Conservation (phyloP, 805 yeast species). For the Yarrowia porcina region DNA sequence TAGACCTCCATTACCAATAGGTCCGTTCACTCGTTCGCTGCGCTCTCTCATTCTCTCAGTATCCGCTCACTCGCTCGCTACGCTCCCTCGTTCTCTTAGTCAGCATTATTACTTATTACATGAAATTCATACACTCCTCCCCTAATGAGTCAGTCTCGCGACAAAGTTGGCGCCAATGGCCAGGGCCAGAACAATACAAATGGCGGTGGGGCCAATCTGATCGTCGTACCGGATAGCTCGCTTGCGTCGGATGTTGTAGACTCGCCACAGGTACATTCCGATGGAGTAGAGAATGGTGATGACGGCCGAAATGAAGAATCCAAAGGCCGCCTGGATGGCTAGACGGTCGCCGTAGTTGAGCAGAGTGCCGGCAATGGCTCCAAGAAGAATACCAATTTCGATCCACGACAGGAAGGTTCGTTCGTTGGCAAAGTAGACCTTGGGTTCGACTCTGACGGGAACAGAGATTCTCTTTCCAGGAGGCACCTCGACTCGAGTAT, state of each 20-base stretch:
- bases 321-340: constrained; percentile 76
- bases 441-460: constrained; percentile 96
- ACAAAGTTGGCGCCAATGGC: constrained; percentile 52
- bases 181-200: constrained; percentile 69
- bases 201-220: constrained; percentile 76
- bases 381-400: constrained; percentile 81
- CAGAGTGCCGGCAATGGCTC: constrained; percentile 84
- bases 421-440: constrained; percentile 98
- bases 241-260: constrained; percentile 74
- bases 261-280: constrained; percentile 75
- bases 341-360: constrained; percentile 77
- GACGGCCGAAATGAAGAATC: constrained; percentile 79
- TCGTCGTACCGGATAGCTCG: constrained; percentile 84
- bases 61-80: too few relatives aligned
- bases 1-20: too few relatives aligned
- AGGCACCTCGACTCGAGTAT: constrained; percentile 63
- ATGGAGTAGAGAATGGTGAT: constrained; percentile 70
- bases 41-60: too few relatives aligned
- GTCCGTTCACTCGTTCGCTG: too few relatives aligned
- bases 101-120: too few relatives aligned
- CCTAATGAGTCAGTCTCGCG: constrained; percentile 35
- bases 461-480: constrained; percentile 86
- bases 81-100: too few relatives aligned
- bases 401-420: constrained; percentile 93
- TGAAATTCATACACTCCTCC: too few relatives aligned